Evolutionary conservation across 2,329 filamentous ascomycete genomes (phyloP), one percentile per base, ranked within the genome.

Genomic region (Paecilomyces formosus): DNA sequence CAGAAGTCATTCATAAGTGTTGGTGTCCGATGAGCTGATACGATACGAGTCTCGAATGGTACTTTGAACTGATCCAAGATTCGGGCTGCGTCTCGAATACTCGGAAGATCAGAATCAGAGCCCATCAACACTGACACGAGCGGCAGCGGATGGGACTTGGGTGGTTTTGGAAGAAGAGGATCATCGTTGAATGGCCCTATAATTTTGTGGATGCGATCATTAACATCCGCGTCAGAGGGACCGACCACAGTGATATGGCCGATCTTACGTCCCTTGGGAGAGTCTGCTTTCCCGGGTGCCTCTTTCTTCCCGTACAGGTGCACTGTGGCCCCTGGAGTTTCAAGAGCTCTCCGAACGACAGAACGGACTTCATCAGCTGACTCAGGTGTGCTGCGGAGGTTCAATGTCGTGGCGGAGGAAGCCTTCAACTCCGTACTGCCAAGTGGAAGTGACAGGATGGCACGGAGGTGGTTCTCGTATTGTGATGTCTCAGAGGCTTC

Each of bases 401-500:
- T 52, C 3, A 52, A 28, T 8, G 50, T 52, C n/a, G 50, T n/a
- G 11, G 50, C 50, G 4, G 50, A 52, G 50, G 21, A 22, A 12
- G 26, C 18, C 18, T 52, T 52, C 15, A 74, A 60, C 15, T 65
- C 57, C 12, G 71, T 71, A 18, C 65, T 64, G 21, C 68, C 64
- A 2, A 62, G 33, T 1, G 79, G 80, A 18, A 85, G 74, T 81
- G 65, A 63, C 21, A 93, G 82, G 60, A 96, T 90, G 1, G 91
- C 84, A 57, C 86, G 83, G 2, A 96, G 82, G 67, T 96, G 90
- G 0, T 89, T 88, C 69, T 91, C 89, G 75, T 88, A 96, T 74
- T 96, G 91, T 0, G 89, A 93, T 59, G 90, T 84, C 0, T 87
- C 86, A 30, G 91, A 88, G 3, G 89, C 88, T 75, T 96, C 91